Conservation (phyloP, 1,284 basidiomycete genomes). For the Volvariella surrecta region DNA sequence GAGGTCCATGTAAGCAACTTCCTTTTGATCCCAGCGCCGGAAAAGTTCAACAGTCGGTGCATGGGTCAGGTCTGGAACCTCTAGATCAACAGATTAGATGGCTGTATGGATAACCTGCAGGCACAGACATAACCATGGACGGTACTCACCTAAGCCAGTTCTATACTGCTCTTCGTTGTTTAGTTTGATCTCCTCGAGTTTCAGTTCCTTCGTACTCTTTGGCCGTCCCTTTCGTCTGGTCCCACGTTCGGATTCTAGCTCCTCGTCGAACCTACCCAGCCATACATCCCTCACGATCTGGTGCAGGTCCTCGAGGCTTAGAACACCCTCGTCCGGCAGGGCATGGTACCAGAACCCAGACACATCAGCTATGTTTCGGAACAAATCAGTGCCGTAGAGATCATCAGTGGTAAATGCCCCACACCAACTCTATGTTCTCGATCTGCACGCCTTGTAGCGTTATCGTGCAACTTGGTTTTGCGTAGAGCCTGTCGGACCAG, state of each 20-base stretch:
- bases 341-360: constrained; percentile 77
- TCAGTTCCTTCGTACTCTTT: constrained; percentile 62
- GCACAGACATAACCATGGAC: not conserved
- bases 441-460: constrained; percentile 44
- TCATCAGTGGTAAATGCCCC: constrained; percentile 6
- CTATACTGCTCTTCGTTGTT: constrained; percentile 70
- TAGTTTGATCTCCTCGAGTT: constrained; percentile 66
- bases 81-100: constrained; percentile 28
- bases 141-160: constrained; percentile 70
- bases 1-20: constrained; percentile 67
- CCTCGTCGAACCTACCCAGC: constrained; percentile 65
- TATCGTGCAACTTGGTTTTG: constrained; percentile 59
- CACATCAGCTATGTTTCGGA: constrained; percentile 49
- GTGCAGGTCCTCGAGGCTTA: constrained; percentile 66
- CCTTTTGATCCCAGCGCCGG: constrained; percentile 70
- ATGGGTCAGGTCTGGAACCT: constrained; percentile 82
- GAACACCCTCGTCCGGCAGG: constrained; percentile 52
- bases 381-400: constrained; percentile 27
- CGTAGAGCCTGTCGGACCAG: constrained; percentile 65
- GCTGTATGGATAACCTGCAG: constrained; percentile 7
- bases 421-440: constrained; percentile 51
- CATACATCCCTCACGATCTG: constrained; percentile 61
- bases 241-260: constrained; percentile 55
- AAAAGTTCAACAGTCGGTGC: constrained; percentile 65
- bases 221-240: constrained; percentile 70